Evolutionary conservation across 2,329 filamentous ascomycete genomes (phyloP), one percentile per base, ranked within the genome.

Genomic region (Monilinia aucupariae): DNA sequence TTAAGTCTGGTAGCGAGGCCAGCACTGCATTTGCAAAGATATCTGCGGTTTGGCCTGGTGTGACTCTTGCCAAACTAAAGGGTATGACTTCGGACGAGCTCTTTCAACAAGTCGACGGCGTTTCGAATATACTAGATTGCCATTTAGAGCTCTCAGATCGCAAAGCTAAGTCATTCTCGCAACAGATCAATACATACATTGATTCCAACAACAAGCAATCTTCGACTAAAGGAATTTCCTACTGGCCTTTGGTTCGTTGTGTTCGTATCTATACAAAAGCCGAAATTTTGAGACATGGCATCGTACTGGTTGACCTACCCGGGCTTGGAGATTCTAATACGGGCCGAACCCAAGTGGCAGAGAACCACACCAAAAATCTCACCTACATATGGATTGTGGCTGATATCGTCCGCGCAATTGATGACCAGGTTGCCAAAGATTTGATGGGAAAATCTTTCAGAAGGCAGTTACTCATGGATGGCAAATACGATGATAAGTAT

Each of bases 401-500:
- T 1, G 59, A 62, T 37, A 62, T 62, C 4, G 43, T 62, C 0
- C 50, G 59, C 0, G 59, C 59, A 2, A 49, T 62, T 3, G 59
- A 56, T 1, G 51, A 62, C 0, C 59, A 56, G 6, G 4, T 62
- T 3, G 59, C 59, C 1, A 62, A 56, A 30, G 32, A 55, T n/a
- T 17, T 62, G 3, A 56, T 62, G 59, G 59, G 51, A 2, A 55
- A 39, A 22, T 56, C 59, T 1, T 62, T 48, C 1, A 3, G 43
- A 0, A 56, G 59, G 13, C 51, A 62, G 27, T 2, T 62, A 12
- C 34, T 62, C 12, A 62, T 62, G 59, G 51, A 62, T 22, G 50
- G 59, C 0, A 62, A 56, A 9, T 62, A 62, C 7, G 59, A 56
- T 3, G 20, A 20, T 1, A n/a, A 48, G 0, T 56, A 48, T 7